These are phyloP conservation scores for Cucurbitaria berberidis DNA, from an alignment of 2,329 filamentous ascomycete species.

Conservation along the genomic window DNA sequence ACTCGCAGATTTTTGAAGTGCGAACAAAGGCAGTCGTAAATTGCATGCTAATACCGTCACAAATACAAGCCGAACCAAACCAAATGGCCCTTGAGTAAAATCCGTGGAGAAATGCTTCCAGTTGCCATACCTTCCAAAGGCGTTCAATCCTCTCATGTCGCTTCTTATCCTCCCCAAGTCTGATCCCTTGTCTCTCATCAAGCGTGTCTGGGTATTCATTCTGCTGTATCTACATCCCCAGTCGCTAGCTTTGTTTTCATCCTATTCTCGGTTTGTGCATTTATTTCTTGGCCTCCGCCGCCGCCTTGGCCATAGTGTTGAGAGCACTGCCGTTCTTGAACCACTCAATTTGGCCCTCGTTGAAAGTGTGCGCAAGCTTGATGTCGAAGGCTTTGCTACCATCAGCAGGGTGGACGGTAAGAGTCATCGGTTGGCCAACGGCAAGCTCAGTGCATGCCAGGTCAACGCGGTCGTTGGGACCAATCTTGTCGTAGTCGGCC, in stretches of 20 bases:
- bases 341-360: constrained; percentile 97
- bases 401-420: constrained; percentile 89
- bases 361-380: constrained; percentile 93
- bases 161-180: constrained; percentile 27
- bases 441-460: constrained; percentile 86
- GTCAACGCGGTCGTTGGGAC: constrained; percentile 90
- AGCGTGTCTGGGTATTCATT: constrained; percentile 29
- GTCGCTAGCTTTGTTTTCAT: constrained; percentile 24
- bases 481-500: constrained; percentile 97
- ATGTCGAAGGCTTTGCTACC: constrained; percentile 77
- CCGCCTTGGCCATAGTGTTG: constrained; percentile 93
- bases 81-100: constrained; percentile 36
- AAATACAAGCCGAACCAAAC: constrained; percentile 46
- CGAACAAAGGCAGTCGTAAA: constrained; percentile 39
- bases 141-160: constrained; percentile 22
- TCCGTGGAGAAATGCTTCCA: constrained; percentile 35
- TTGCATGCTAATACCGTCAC: constrained; percentile 48
- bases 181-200: constrained; percentile 22
- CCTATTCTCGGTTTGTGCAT: constrained; percentile 9
- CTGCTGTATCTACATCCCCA: constrained; percentile 43
- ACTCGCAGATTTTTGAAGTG: neutral
- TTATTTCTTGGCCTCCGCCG: constrained; percentile 27
- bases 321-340: constrained; percentile 97
- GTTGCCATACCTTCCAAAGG: constrained; percentile 23
- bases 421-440: constrained; percentile 90